phyloP scores from a whole-genome alignment of 1,284 basidiomycete genomes.

The Stereum hirsutum region DNA sequence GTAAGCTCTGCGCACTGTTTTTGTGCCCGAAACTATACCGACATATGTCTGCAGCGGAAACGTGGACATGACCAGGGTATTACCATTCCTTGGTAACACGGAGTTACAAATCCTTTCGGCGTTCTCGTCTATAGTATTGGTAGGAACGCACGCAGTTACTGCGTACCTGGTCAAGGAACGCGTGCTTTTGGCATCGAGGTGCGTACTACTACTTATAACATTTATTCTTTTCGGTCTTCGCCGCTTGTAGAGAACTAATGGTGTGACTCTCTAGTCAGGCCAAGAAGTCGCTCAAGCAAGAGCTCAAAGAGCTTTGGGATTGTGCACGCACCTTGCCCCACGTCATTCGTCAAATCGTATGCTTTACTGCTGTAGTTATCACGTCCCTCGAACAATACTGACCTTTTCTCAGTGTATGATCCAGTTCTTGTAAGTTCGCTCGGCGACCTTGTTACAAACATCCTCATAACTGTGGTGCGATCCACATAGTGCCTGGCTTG shows the following conservation, averaged over 20 bases:
- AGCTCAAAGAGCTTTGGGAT: slow-evolving; percentile 57
- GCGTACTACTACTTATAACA: slow-evolving; percentile 9
- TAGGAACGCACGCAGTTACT: slow-evolving; percentile 48
- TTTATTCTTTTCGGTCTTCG: neutral
- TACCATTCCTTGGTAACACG: slow-evolving; percentile 68
- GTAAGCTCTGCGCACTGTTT: slow-evolving; percentile 37
- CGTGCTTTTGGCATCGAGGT: slow-evolving; percentile 51
- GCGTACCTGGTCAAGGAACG: slow-evolving; percentile 67
- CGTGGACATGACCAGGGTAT: slow-evolving; percentile 52
- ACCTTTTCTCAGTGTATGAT: slow-evolving; percentile 49
- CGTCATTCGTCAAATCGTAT: slow-evolving; percentile 72
- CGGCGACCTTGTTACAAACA: neutral
- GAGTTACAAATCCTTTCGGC: slow-evolving; percentile 73
- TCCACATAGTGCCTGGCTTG: slow-evolving; percentile 57
- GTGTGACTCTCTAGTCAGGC: slow-evolving; percentile 14
- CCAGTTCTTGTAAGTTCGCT: slow-evolving; percentile 80
- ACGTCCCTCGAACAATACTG: slow-evolving; percentile 7
- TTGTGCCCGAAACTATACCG: neutral
- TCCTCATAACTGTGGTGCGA: slow-evolving; percentile 7
- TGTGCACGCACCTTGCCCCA: slow-evolving; percentile 64
- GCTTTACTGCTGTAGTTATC: slow-evolving; percentile 5
- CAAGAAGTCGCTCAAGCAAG: slow-evolving; percentile 35
- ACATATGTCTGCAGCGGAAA: slow-evolving; percentile 47
- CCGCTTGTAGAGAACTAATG: neutral
- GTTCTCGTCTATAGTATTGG: slow-evolving; percentile 42